Evolutionary conservation across 129 eudicot species (phyloP).

Genomic region (Silybum marianum): DNA sequence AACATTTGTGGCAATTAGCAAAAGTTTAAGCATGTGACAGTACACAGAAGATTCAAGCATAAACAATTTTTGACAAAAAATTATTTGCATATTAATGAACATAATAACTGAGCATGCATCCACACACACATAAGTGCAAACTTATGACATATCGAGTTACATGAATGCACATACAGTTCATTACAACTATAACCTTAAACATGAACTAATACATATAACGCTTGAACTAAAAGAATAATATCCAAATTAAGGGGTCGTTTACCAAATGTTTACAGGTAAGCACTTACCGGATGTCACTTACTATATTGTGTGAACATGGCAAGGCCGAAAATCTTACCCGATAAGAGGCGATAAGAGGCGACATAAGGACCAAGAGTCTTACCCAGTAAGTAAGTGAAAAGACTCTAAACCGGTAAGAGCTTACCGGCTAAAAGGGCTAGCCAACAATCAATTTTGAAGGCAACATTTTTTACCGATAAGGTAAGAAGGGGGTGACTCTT

Average conservation of each 20-base stretch:
- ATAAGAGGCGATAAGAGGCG: neutral
- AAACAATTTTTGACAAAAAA: conserved; percentile 12
- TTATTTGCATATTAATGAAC: neutral
- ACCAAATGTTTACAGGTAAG: neutral
- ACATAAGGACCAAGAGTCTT: neutral
- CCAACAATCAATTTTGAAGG: neutral
- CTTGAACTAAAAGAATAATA: conserved; percentile 2
- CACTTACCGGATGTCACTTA: neutral
- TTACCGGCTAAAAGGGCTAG: neutral
- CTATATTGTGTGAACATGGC: neutral
- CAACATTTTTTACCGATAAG: neutral
- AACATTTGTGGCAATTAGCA: neutral
- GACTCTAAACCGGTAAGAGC: neutral
- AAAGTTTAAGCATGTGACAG: conserved; percentile 4
- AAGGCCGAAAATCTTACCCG: neutral
- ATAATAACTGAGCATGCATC: conserved; percentile 8
- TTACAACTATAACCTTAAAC: conserved; percentile 3
- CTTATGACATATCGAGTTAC: neutral
- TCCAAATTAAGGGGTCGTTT: neutral
- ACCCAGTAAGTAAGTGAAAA: neutral
- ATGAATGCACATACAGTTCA: conserved; percentile 13
- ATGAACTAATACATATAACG: neutral
- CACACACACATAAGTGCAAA: neutral
- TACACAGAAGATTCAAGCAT: conserved; percentile 6
- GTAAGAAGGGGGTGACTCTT: neutral